These are phyloP conservation scores for Cyberlindnera saturnus DNA, from an alignment of 805 yeast species.

Conservation along the genomic window DNA sequence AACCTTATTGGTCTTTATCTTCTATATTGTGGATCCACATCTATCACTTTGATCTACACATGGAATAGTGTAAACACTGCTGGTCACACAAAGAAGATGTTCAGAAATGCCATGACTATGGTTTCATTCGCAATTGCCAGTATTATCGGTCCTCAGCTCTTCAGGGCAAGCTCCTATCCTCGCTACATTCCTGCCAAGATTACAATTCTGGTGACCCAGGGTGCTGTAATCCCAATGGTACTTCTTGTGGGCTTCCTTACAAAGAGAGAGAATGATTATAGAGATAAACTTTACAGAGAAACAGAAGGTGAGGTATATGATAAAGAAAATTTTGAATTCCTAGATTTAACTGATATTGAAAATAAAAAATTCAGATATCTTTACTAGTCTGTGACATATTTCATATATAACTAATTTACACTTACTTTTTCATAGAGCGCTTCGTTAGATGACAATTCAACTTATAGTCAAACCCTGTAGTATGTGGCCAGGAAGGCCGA, in stretches of 20 bases:
- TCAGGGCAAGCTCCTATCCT: conserved; percentile 46
- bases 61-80: conserved; percentile 62
- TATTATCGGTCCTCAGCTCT: conserved; percentile 59
- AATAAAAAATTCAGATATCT: no score
- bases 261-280: conserved; percentile 42
- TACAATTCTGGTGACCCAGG: conserved; percentile 45
- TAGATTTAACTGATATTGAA: no score
- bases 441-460: no score
- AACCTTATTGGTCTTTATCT: conserved; percentile 44
- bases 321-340: no score
- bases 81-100: conserved; percentile 52
- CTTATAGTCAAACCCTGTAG: no score
- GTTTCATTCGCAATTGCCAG: conserved; percentile 53
- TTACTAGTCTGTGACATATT: no score
- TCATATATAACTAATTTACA: no score
- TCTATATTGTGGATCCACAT: conserved; percentile 44
- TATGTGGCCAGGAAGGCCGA: no score
- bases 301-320: no score
- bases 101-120: conserved; percentile 50
- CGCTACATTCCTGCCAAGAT: conserved; percentile 52
- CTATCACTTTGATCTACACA: conserved; percentile 50
- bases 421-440: no score
- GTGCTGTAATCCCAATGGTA: conserved; percentile 38
- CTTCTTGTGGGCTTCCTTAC: conserved; percentile 37
- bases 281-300: conserved; percentile 30